Evolutionary conservation across 768 basidiomycete species (phyloP), one percentile per base, ranked within the genome.

Genomic region (Tylopilus cervinicoccineus): DNA sequence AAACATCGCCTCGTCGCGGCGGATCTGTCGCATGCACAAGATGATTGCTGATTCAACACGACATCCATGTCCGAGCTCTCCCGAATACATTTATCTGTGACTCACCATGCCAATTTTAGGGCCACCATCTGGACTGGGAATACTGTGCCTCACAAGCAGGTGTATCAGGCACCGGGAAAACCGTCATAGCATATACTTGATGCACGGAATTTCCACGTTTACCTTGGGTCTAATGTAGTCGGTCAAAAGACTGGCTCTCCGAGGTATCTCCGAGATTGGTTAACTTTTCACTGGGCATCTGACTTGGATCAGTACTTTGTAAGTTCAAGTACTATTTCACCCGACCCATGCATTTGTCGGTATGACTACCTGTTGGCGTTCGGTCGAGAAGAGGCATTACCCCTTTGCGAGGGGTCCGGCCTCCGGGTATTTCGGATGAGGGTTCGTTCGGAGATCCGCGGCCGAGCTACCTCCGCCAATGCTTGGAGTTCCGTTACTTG

Each of bases 371-470:
- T 12, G 17, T 17, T 36, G 16, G 17, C 19, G 19, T 14, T 16
- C 31, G 23, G 23, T 36, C 19, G 12, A 34, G 23, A 17, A 27
- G 9, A 9, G 31, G n/a, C n/a, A n/a, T n/a, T 32, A 32, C 7
- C 8, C 13, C 22, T 20, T 5, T 27, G 26, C 5, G 5, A 27
- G 5, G n/a, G 9, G 5, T 9, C 26, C 26, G 26, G 26, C 26
- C 26, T 5, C 26, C 24, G 9, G 10, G 19, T 9, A 26, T 11
- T 12, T 20, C 43, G 34, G 17, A 32, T 42, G 17, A 12, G 17
- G 20, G 19, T 13, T 22, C 13, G 9, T 34, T 47, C 48, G 50
- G 56, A 38, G 13, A 27, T 19, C 5, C 6, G 37, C 53, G 56
- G 59, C 50, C 51, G 56, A 41, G 17, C 16, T 22, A 22, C 14